Conservation (phyloP, 2,329 filamentous ascomycete genomes). For the Sporothrix phasma region DNA sequence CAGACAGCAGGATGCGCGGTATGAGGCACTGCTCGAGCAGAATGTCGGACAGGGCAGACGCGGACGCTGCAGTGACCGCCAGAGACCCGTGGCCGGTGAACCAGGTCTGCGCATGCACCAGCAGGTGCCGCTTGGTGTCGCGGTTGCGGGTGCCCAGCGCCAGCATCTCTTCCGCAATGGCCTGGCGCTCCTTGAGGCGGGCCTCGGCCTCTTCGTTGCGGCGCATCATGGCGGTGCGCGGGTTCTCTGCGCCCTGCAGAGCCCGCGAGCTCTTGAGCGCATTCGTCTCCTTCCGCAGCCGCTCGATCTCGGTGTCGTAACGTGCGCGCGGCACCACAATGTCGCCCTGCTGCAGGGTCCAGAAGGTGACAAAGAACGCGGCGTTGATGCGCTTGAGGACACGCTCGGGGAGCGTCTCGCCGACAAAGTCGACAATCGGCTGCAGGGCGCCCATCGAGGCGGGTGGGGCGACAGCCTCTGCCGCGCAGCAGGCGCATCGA, state of each 20-base stretch:
- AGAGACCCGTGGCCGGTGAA: conserved; percentile 40
- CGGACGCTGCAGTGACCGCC: conserved; percentile 35
- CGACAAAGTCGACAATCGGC: conserved; percentile 61
- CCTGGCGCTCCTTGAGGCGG: conserved; percentile 57
- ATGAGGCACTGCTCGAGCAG: conserved; percentile 86
- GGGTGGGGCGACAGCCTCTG: too few relatives aligned
- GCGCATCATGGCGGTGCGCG: conserved; percentile 51
- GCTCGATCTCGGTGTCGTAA: conserved; percentile 66
- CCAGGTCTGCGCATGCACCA: conserved; percentile 67
- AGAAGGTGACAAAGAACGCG: conserved; percentile 83
- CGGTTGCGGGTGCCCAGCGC: conserved; percentile 57
- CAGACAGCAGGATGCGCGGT: conserved; percentile 75
- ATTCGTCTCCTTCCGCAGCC: conserved; percentile 56
- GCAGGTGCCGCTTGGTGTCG: conserved; percentile 58
- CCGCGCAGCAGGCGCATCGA: too few relatives aligned
- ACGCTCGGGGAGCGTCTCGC: conserved; percentile 47
- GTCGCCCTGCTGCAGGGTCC: conserved; percentile 79
- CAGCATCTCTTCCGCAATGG: conserved; percentile 63
- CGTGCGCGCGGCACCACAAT: conserved; percentile 64
- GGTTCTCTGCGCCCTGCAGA: conserved; percentile 48
- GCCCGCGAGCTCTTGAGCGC: conserved; percentile 57
- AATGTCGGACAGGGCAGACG: conserved; percentile 59
- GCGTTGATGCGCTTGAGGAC: conserved; percentile 63
- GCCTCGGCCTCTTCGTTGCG: conserved; percentile 62
- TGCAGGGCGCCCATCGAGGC: conserved; percentile 50